Evolutionary conservation across 1,284 basidiomycete genomes (phyloP), one percentile per base, ranked within the genome.

Genomic region (Exsudoporus floridanus): DNA sequence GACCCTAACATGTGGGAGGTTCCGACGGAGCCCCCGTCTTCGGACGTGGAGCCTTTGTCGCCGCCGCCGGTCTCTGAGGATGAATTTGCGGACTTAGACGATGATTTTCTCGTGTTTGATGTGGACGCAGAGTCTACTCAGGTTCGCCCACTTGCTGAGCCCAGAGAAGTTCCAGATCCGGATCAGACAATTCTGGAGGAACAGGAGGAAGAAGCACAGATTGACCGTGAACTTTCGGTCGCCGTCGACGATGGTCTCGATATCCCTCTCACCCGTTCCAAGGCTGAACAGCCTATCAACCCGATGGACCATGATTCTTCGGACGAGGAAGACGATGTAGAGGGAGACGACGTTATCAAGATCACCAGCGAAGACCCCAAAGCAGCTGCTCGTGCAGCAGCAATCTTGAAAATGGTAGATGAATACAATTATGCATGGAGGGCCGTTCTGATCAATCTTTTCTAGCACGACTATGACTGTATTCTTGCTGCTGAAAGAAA

Each of bases 331-430:
- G 73, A 74, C 1, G 66, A 61, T 5, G 65, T 68, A 12, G 60
- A 68, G 13, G 65, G 75, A 31, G 78, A 63, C 25, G 61, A 74
- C 14, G 60, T 83, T 6, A 74, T 95, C 57, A 88, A 91, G 71
- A 88, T 95, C 56, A 85, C 85, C 1, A 91, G 88, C 50, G 78
- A 82, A 13, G 88, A 94, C 67, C 90, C 92, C 0, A 77, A 78
- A 53, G 90, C 89, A 12, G 93, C 92, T 42, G 92, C 92, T 7
- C 75, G 90, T 43, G 92, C 92, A n/a, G 92, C 90, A 19, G 93
- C 92, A 0, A 93, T 95, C 56, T 74, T 95, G 56, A 92, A 90
- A 70, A 80, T 90, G 74, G 90, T 90, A 50, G 34, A 61, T 36
- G 78, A 66, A 27, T 23, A 28, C 16, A 42, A 39, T 55, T 21